A percentile compares a stretch with the other conserved stretches of the same genome.
Evolutionary conservation across 768 basidiomycete genomes (phyloP).

Genomic region (Termitomyces heimii): DNA sequence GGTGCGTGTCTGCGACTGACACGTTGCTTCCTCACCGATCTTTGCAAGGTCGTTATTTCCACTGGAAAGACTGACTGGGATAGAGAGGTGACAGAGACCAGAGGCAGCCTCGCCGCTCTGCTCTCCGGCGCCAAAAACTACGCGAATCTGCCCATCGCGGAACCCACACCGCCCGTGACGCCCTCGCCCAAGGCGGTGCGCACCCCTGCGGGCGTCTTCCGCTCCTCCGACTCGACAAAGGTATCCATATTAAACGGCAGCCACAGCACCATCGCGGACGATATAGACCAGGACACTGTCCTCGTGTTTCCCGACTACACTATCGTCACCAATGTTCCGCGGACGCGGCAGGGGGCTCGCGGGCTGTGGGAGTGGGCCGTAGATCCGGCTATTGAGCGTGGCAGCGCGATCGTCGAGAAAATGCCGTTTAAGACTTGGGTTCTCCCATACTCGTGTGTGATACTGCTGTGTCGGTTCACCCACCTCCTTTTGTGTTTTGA

Average conservation of each 20-base stretch:
- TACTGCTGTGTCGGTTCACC: slow-evolving; percentile 71
- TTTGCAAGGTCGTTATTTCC: slow-evolving; percentile 73
- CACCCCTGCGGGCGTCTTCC: slow-evolving; percentile 50
- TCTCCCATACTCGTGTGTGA: slow-evolving; percentile 85
- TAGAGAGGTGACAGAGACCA: slow-evolving; percentile 66
- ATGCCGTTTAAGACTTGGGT: slow-evolving; percentile 62
- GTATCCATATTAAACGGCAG: slow-evolving; percentile 83
- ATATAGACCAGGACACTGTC: slow-evolving; percentile 64
- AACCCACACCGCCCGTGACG: slow-evolving; percentile 19
- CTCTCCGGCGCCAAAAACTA: slow-evolving; percentile 30
- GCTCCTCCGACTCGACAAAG: slow-evolving; percentile 44
- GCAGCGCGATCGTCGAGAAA: slow-evolving; percentile 36
- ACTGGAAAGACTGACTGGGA: slow-evolving; percentile 91
- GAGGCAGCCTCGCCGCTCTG: slow-evolving; percentile 65
- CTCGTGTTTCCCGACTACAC: slow-evolving; percentile 93
- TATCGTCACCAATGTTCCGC: slow-evolving; percentile 66
- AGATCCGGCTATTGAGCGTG: slow-evolving; percentile 49
- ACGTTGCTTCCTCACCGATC: not conserved
- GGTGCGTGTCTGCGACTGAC: slow-evolving; percentile 29
- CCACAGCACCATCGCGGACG: slow-evolving; percentile 65
- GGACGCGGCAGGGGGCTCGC: slow-evolving; percentile 59
- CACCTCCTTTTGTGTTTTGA: slow-evolving; percentile 4
- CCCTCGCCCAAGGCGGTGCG: slow-evolving; percentile 23
- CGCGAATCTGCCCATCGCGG: slow-evolving; percentile 20
- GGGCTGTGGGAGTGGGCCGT: slow-evolving; percentile 62